Percentiles rank a stretch among this genome's conserved stretches.
Evolutionary conservation across 352 stramenopile species (phyloP).

Genomic region (Globisporangium parvum): DNA sequence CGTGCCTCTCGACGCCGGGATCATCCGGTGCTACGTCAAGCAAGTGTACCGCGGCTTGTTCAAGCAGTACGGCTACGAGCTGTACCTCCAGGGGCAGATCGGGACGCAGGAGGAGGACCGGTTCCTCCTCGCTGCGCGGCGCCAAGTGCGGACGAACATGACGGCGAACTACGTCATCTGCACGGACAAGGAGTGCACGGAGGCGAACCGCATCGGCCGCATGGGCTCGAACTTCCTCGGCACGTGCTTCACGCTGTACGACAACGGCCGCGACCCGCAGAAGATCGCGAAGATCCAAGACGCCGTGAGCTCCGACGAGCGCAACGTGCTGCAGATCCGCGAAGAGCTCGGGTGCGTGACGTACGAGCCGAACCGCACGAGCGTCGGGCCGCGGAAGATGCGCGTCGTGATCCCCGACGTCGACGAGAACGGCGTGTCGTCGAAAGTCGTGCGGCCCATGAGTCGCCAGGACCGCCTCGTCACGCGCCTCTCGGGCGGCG

Average conservation of each 20-base stretch:
- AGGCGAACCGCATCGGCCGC: slow-evolving; percentile 69
- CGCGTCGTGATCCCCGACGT: slow-evolving; percentile 77
- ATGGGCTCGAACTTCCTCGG: slow-evolving; percentile 87
- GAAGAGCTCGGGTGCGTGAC: slow-evolving; percentile 82
- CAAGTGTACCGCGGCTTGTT: slow-evolving; percentile 85
- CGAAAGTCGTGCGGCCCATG: slow-evolving; percentile 81
- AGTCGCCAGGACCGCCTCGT: slow-evolving; percentile 81
- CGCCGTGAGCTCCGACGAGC: slow-evolving; percentile 64
- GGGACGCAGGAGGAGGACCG: slow-evolving; percentile 78
- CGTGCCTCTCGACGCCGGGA: slow-evolving; percentile 75
- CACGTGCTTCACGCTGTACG: slow-evolving; percentile 84
- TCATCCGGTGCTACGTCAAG: slow-evolving; percentile 86
- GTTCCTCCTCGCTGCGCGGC: slow-evolving; percentile 66
- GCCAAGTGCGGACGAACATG: slow-evolving; percentile 86
- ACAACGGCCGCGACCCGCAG: slow-evolving; percentile 84
- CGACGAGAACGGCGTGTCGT: slow-evolving; percentile 70
- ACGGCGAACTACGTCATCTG: slow-evolving; percentile 85
- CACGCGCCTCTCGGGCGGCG: slow-evolving; percentile 53
- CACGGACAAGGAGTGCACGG: slow-evolving; percentile 74
- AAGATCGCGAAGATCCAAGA: slow-evolving; percentile 87
- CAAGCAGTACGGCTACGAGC: slow-evolving; percentile 83
- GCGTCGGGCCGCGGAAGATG: slow-evolving; percentile 83
- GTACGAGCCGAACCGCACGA: slow-evolving; percentile 85
- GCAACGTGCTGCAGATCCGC: slow-evolving; percentile 85
- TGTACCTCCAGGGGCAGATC: slow-evolving; percentile 81